phyloP scores from a whole-genome alignment of 768 basidiomycete species.

The Sporobolomyces roseus region DNA sequence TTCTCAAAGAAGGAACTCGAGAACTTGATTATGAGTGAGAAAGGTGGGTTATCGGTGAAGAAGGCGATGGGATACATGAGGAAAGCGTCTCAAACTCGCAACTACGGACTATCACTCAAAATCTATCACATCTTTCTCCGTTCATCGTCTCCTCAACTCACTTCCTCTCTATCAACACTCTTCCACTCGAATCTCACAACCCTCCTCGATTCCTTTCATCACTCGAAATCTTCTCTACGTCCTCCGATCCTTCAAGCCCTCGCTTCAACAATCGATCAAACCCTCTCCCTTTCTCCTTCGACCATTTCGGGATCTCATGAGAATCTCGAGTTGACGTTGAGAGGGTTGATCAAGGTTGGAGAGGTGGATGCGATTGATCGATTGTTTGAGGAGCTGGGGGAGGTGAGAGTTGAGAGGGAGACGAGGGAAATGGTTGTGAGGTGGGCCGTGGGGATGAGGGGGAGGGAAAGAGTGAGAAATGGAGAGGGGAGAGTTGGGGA shows the following conservation, averaged over 20 bases:
- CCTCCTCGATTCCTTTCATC: neutral
- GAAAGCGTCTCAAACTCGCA: neutral
- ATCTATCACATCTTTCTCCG: neutral
- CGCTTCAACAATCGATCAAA: neutral
- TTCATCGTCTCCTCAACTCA: neutral
- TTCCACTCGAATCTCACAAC: neutral
- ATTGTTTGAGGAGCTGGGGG: neutral
- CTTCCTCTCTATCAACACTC: neutral
- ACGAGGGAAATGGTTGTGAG: neutral
- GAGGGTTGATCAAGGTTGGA: neutral
- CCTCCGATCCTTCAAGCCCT: neutral
- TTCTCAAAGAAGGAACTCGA: neutral
- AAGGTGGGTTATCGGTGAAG: neutral
- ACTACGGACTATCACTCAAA: neutral
- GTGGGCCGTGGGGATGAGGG: constrained; percentile 14
- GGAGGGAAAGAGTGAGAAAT: neutral
- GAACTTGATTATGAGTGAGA: neutral
- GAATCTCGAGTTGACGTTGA: constrained; percentile 1
- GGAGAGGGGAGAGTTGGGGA: neutral
- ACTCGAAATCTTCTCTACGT: too few relatives aligned
- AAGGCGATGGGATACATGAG: neutral
- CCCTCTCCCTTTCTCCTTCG: neutral
- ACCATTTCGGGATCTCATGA: neutral
- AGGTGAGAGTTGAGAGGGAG: neutral
- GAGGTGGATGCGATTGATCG: neutral